phyloP scores from a whole-genome alignment of 163 green algal species.

The Chlorella variabilis region DNA sequence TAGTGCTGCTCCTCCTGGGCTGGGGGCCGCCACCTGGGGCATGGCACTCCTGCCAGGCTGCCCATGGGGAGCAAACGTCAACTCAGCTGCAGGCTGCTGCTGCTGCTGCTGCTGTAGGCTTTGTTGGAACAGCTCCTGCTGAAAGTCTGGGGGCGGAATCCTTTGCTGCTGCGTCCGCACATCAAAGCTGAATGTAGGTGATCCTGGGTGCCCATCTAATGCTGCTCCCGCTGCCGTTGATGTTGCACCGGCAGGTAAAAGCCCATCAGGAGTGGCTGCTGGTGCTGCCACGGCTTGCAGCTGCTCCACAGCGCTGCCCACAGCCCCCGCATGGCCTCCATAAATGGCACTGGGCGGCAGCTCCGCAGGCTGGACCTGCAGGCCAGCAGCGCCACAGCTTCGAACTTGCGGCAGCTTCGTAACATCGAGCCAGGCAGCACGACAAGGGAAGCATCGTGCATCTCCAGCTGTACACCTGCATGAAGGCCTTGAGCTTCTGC shows the following conservation, averaged over 20 bases:
- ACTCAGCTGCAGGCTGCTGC: background rate
- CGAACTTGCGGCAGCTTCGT: too few species aligned
- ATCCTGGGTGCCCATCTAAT: background rate
- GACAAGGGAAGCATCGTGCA: too few species aligned
- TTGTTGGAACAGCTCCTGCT: background rate
- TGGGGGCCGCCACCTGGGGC: background rate
- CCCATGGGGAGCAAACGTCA: background rate
- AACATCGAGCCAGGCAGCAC: too few species aligned
- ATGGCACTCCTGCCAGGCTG: background rate
- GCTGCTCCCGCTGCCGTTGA: too few species aligned
- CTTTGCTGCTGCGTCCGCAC: background rate
- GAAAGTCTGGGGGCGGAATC: background rate
- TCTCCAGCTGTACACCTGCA: background rate
- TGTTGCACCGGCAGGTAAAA: too few species aligned
- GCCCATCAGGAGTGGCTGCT: too few species aligned
- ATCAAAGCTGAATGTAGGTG: background rate
- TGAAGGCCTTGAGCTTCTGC: slow-evolving; percentile 50
- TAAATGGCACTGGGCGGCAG: slow-evolving; percentile 14
- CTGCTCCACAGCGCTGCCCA: background rate
- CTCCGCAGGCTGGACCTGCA: background rate
- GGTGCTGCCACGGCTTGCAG: background rate
- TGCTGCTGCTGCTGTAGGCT: background rate
- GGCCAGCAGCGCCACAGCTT: background rate
- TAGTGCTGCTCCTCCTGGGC: background rate
- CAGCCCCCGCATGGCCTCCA: background rate